These are phyloP conservation scores for Monosporozyma unispora DNA, from an alignment of 805 yeast species.

Conservation along the genomic window DNA sequence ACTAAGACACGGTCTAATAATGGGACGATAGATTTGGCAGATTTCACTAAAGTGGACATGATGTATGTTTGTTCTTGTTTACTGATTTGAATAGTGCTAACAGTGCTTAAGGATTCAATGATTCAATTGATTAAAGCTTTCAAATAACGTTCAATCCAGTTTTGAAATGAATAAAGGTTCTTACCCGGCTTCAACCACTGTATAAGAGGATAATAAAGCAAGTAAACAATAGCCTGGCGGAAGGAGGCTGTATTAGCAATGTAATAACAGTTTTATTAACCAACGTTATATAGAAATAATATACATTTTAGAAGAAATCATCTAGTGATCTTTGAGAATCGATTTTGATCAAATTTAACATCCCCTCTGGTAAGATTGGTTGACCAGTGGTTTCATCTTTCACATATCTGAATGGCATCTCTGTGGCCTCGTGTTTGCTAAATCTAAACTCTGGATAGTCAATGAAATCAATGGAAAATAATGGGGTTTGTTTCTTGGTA, in stretches of 20 bases:
- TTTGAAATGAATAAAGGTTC: background rate
- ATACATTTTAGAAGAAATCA: conserved; percentile 36
- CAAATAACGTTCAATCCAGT: background rate
- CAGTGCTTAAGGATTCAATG: background rate
- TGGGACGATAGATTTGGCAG: conserved; percentile 83
- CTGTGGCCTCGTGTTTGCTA: conserved; percentile 82
- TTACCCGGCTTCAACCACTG: background rate
- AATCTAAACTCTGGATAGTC: conserved; percentile 93
- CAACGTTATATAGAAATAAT: background rate
- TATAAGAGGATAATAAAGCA: background rate
- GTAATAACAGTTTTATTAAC: too few relatives aligned
- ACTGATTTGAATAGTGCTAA: background rate
- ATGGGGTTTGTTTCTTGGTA: conserved; percentile 44
- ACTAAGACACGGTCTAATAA: conserved; percentile 93
- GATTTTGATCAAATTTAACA: conserved; percentile 74
- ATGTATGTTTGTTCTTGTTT: background rate
- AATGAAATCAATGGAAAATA: conserved; percentile 71
- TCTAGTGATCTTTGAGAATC: conserved; percentile 81
- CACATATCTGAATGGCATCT: conserved; percentile 95
- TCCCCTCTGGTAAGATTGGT: conserved; percentile 88
- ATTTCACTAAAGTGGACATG: conserved; percentile 57
- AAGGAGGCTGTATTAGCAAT: too few relatives aligned
- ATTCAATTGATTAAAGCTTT: background rate
- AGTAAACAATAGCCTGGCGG: too few relatives aligned
- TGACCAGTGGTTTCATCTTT: conserved; percentile 42